Evolutionary conservation across 192 early-diverging fungal species (phyloP).

Genomic region (Haplosporangium gracile): DNA sequence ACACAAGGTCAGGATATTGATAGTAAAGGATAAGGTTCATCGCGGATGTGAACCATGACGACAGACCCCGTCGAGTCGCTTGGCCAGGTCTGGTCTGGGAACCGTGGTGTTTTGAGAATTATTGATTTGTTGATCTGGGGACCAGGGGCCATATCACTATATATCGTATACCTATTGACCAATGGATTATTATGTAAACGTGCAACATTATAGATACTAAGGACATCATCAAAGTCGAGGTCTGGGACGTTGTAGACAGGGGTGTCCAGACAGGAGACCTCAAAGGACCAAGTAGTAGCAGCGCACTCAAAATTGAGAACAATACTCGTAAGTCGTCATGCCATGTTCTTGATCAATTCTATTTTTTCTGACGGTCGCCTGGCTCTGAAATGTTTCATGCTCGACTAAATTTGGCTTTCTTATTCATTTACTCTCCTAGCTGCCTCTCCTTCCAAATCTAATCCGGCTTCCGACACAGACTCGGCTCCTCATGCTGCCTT

Average conservation of each 20-base stretch:
- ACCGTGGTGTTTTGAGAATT: neutral
- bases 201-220: conserved; percentile 52
- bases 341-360: neutral
- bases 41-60: neutral
- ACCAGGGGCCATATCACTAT: neutral
- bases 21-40: neutral
- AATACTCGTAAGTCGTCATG: conserved; percentile 30
- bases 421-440: conserved; percentile 8
- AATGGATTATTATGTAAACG: too few relatives aligned
- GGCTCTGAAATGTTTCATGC: neutral
- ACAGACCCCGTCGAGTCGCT: neutral
- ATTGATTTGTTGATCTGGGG: neutral
- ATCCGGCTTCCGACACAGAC: neutral
- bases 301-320: conserved; percentile 56
- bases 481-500: conserved; percentile 44
- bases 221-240: conserved; percentile 73
- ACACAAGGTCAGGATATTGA: neutral
- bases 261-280: conserved; percentile 48
- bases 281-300: conserved; percentile 8
- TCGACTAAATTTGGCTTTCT: neutral
- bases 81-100: neutral
- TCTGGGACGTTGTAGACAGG: conserved; percentile 74
- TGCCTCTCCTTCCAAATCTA: conserved; percentile 30
- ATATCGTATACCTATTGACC: too few relatives aligned
- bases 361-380: neutral